Base-by-base conservation (phyloP, 2,329 filamentous ascomycete species). In the Botryosphaeria dothidea region DNA sequence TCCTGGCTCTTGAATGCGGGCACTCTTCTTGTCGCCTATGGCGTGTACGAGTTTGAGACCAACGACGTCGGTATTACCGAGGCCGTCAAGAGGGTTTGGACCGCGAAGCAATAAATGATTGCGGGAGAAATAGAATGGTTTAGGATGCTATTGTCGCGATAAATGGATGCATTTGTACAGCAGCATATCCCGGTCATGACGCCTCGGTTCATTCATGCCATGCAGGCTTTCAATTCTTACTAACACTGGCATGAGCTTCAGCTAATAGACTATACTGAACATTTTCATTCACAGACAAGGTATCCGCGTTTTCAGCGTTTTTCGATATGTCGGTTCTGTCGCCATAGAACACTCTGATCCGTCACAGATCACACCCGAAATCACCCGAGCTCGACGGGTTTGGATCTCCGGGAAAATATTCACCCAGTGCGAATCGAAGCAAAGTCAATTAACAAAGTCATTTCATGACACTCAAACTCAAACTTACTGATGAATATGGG, bases 11-110 rank as follows among this genome's bases (percentile, higher is more conserved):
- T 98, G 68, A 93, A 93, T 74, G 81, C 84, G 51, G 89, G 87
- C 66, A 97, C 96, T 11, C 83, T 94, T 66, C 82, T 92, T 61
- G 92, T 93, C 68, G 93, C 91, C 58, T 85, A 97, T 69, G 93
- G 93, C 65, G 85, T 98, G 74, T 99, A 99, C 82, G 94, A 98
- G 80, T 98, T 98, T 74, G 95, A 99, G 88, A 99, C 95, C 34
- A 98, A 97, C 76, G 95, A 99, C 71, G 92, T 99, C 61, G 95
- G 95, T 70, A 79, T 99, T 66, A 97, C 93, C 8, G 94, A 96
- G 85, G 90, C 89, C 34, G 85, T 97, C 70, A 92, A 91, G 85
- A 87, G 91, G 76, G 83, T 98, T 68, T 99, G 95, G 95, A 92
- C 85, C 74, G 94, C 95, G 73, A 64, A 64, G 46, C 45, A 38